Base-by-base conservation (phyloP, 805 yeast genomes). In the Scheffersomyces lignosus region DNA sequence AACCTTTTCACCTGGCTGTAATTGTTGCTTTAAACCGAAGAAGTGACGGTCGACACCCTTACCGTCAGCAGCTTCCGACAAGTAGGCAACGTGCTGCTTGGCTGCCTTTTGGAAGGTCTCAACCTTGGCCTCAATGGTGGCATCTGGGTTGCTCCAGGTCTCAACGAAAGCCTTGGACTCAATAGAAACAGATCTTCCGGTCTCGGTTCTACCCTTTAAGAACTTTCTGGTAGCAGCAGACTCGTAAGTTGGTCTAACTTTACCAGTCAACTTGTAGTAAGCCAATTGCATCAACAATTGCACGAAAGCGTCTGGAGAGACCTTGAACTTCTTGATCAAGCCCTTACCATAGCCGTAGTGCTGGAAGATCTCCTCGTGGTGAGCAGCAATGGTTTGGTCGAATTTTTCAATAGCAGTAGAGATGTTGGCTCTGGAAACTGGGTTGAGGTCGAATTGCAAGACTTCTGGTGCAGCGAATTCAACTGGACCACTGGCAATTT, bases 231-330 rank as follows among this genome's bases (percentile, higher is more conserved):
- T 91, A 15, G 98, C 87, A 3, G 97, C 96, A 34, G 96, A 83
- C 65, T 91, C 99, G 65, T 91, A 91, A 9, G 97, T 91, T 45
- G 97, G 96, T 56, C 91, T 77, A 36, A 80, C 71, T 36, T 75
- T 77, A 15, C 96, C 95, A 27, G 87, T 75, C 64, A 81, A 71
- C 65, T 88, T 89, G 71, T 70, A 91, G 64, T 88, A 84, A 14
- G 96, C 96, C 45, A 93, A 73, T 72, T 91, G 99, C 55, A 91
- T 78, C 51, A 89, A 58, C 82, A 90, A 83, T 64, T 91, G 99
- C 35, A 87, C 78, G 57, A 76, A 91, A 1, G 96, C 96, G 62
- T 91, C 99, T 18, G 99, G 99, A 1, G 96, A 87, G 33, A 77
- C 73, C 65, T 87, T 88, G 67, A 85, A 83, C 52, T 78, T 72